These are phyloP conservation scores for Linnemannia schmuckeri DNA, from an alignment of 192 early-diverging fungal species.

Conservation along the genomic window DNA sequence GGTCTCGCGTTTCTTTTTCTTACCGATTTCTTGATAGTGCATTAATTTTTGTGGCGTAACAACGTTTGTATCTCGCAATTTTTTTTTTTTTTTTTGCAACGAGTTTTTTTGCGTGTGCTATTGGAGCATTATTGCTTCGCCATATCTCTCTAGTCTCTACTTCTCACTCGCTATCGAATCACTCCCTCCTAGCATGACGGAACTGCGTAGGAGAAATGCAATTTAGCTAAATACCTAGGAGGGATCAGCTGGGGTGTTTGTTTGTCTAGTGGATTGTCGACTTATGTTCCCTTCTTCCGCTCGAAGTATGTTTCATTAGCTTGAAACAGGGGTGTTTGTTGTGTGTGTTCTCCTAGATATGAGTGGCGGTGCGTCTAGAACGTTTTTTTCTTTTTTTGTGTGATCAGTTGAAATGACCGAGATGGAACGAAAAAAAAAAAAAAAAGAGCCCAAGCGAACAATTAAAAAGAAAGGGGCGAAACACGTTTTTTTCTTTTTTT, in stretches of 20 bases:
- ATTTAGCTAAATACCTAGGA: background rate
- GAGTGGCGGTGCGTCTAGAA: slow-evolving; percentile 3
- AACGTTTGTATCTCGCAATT: too few relatives aligned
- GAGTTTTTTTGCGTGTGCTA: too few relatives aligned
- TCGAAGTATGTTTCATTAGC: background rate
- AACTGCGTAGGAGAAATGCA: background rate
- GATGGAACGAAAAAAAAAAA: background rate
- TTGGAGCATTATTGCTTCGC: background rate
- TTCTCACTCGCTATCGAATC: background rate
- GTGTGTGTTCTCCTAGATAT: background rate
- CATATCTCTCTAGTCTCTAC: background rate
- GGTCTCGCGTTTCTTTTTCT: too few relatives aligned
- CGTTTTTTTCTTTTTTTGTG: background rate
- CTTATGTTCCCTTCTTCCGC: background rate
- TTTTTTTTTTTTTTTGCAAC: too few relatives aligned
- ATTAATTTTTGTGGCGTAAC: background rate
- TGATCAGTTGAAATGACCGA: background rate
- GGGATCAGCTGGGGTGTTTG: background rate
- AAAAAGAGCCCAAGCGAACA: background rate
- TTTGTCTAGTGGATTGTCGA: background rate
- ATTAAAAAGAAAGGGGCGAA: background rate
- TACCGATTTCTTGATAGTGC: too few relatives aligned
- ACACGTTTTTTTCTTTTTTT: background rate
- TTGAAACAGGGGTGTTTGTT: background rate
- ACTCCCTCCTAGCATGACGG: background rate